A percentile compares a stretch with the other conserved stretches of the same genome.
Conservation (phyloP, 805 yeast species). For the Yamadazyma endophytica region DNA sequence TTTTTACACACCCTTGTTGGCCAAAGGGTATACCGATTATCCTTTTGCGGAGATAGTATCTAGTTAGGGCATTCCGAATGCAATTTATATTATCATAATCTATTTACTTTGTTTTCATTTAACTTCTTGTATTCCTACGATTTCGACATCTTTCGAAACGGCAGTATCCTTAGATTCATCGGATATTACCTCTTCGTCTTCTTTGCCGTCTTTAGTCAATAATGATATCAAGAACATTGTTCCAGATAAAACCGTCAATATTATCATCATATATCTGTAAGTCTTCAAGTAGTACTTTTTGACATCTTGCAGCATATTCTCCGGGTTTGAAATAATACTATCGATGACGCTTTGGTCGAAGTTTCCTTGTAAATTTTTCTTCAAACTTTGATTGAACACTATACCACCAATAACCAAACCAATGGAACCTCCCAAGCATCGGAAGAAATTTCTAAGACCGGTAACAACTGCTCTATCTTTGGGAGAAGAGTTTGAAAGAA, state of each 20-base stretch:
- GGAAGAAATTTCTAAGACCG: conserved; percentile 26
- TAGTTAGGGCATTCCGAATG: too few relatives aligned
- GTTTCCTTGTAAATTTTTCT: conserved; percentile 2
- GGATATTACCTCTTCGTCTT: neutral
- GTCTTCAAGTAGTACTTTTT: conserved; percentile 3
- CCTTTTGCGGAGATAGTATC: neutral
- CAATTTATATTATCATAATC: too few relatives aligned
- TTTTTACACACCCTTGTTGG: conserved; percentile 6
- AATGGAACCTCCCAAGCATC: conserved; percentile 34
- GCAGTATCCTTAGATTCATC: conserved; percentile 1
- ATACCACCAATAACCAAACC: conserved; percentile 23
- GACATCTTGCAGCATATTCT: too few relatives aligned
- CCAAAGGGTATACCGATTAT: conserved; percentile 7
- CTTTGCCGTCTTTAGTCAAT: conserved; percentile 3
- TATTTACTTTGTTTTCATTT: conserved; percentile 1
- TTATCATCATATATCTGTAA: conserved; percentile 6
- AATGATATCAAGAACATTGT: conserved; percentile 9
- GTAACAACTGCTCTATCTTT: conserved; percentile 33
- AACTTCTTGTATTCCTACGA: neutral
- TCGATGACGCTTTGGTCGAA: neutral
- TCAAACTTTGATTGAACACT: conserved; percentile 4
- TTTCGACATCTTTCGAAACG: neutral
- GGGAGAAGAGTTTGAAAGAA: conserved; percentile 37
- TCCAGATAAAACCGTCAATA: conserved; percentile 9
- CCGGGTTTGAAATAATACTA: too few relatives aligned